Conservation (phyloP, 495 filamentous ascomycete species). For the Barbatosphaeria neglecta region DNA sequence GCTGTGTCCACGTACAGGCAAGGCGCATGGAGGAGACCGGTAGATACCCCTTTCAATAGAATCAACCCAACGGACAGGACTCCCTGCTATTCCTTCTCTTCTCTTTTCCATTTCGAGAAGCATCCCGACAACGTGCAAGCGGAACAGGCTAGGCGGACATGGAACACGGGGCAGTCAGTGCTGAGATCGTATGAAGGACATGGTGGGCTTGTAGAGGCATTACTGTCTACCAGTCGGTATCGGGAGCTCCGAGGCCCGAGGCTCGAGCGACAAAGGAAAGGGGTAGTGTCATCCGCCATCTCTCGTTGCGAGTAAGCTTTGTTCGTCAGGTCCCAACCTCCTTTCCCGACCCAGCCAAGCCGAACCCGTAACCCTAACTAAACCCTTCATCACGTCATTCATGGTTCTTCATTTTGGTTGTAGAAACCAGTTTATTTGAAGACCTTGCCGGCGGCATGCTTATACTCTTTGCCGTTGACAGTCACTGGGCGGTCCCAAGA, state of each 20-base stretch:
- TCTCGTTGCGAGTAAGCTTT: neutral
- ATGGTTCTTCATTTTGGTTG: neutral
- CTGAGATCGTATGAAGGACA: too few relatives aligned
- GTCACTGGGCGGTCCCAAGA: slow-evolving; percentile 66
- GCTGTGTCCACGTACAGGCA: too few relatives aligned
- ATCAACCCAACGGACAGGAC: too few relatives aligned
- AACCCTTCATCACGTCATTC: neutral
- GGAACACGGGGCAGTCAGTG: too few relatives aligned
- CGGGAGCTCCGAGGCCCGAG: neutral
- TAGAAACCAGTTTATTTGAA: slow-evolving; percentile 68
- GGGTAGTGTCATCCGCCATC: neutral
- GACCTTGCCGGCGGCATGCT: slow-evolving; percentile 72
- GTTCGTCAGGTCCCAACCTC: neutral
- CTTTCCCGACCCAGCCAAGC: neutral
- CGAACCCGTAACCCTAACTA: neutral
- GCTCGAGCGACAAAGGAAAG: neutral
- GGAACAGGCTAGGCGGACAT: too few relatives aligned
- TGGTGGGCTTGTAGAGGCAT: too few relatives aligned
- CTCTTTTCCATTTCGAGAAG: too few relatives aligned
- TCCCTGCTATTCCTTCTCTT: too few relatives aligned
- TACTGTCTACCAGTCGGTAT: too few relatives aligned
- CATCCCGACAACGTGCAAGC: too few relatives aligned
- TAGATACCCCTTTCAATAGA: too few relatives aligned
- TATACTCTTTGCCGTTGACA: slow-evolving; percentile 69
- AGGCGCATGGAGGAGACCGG: too few relatives aligned